phyloP scores from a whole-genome alignment of 2,329 filamentous ascomycete genomes.

The Penicillium sp. region DNA sequence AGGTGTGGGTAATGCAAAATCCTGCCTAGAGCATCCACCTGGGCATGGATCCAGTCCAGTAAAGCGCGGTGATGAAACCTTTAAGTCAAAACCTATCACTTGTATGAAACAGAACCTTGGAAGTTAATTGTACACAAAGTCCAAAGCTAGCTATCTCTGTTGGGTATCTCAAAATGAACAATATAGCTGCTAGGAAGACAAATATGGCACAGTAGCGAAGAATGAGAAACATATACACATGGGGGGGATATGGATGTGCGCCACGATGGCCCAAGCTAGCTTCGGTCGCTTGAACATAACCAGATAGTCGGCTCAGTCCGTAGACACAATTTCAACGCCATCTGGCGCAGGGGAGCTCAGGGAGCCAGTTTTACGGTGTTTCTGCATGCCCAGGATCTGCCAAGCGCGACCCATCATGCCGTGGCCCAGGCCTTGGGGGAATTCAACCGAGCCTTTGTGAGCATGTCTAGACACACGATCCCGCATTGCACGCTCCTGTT shows the following conservation, averaged over 20 bases:
- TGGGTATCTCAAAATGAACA: conserved; percentile 14
- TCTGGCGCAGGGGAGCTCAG: conserved; percentile 14
- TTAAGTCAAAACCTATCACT: no score
- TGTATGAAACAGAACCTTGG: neutral
- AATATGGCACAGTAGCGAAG: conserved; percentile 14
- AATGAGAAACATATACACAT: neutral
- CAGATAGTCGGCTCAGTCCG: conserved; percentile 9
- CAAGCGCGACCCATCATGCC: conserved; percentile 46
- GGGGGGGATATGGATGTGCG: neutral
- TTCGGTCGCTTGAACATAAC: neutral
- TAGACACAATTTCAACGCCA: conserved; percentile 21
- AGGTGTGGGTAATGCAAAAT: neutral
- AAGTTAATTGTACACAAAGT: conserved; percentile 1
- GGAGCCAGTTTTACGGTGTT: conserved; percentile 28
- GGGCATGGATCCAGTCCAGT: no score
- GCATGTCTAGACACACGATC: conserved; percentile 31
- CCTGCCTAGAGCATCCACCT: no score
- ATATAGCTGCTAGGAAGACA: conserved; percentile 9
- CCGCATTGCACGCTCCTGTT: conserved; percentile 33
- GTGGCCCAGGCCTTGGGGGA: conserved; percentile 36
- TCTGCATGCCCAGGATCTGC: conserved; percentile 44
- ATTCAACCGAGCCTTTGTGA: conserved; percentile 33
- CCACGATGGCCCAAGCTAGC: neutral
- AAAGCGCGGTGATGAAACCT: no score
- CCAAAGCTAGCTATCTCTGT: conserved; percentile 1